A percentile compares a stretch with the other conserved stretches of the same genome.
Evolutionary conservation across 352 stramenopile genomes (phyloP).

Genomic region (Peronosclerospora sorghi): DNA sequence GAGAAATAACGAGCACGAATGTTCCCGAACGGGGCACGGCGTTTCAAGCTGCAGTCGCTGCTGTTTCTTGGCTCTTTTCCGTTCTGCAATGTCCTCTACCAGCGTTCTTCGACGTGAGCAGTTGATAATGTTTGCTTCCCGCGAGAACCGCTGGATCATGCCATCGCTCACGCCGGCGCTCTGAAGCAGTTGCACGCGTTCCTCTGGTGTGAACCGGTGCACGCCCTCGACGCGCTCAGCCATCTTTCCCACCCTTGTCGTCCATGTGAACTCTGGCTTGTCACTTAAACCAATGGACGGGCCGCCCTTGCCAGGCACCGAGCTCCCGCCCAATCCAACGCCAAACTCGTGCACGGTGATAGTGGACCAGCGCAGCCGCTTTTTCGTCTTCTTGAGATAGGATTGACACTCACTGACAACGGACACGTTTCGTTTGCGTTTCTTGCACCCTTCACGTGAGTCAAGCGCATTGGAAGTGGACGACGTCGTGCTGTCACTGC

Average conservation of each 20-base stretch:
- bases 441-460: conserved; percentile 6
- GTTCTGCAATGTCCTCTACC: conserved; percentile 26
- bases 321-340: conserved; percentile 36
- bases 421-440: conserved; percentile 9
- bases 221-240: conserved; percentile 46
- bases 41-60: conserved; percentile 4
- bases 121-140: conserved; percentile 57
- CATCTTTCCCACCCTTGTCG: conserved; percentile 51
- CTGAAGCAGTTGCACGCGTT: conserved; percentile 40
- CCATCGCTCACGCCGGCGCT: conserved; percentile 39
- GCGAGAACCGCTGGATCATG: conserved; percentile 56
- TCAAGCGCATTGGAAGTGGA: conserved; percentile 1
- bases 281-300: conserved; percentile 42
- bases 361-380: conserved; percentile 40
- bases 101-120: conserved; percentile 38
- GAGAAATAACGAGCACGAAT: conserved; percentile 23
- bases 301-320: conserved; percentile 35
- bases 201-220: conserved; percentile 39
- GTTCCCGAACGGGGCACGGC: conserved; percentile 1
- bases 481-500: neutral
- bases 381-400: conserved; percentile 19
- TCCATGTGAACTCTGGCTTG: conserved; percentile 46
- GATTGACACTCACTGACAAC: neutral
- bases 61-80: conserved; percentile 23
- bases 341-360: conserved; percentile 54